phyloP scores from a whole-genome alignment of 768 basidiomycete species.

The Boletus speciosus region DNA sequence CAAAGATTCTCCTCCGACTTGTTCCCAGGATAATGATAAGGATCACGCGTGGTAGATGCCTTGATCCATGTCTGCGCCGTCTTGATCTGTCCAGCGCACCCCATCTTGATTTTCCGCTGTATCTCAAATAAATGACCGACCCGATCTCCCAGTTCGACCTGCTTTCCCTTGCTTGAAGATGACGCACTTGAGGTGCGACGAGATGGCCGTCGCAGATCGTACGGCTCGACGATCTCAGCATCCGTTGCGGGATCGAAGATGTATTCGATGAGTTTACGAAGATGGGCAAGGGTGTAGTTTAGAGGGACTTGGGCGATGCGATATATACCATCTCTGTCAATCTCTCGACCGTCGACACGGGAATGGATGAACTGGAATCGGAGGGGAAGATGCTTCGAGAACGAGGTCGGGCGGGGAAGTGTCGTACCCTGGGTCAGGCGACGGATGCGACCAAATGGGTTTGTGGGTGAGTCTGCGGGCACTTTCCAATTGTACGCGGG shows the following conservation, averaged over 20 bases:
- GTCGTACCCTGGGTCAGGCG: slow-evolving; percentile 36
- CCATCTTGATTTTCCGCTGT: slow-evolving; percentile 43
- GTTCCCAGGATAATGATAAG: slow-evolving; percentile 43
- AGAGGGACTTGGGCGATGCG: slow-evolving; percentile 67
- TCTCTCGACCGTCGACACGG: slow-evolving; percentile 20
- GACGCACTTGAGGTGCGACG: slow-evolving; percentile 24
- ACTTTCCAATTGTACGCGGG: slow-evolving; percentile 39
- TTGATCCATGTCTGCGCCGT: slow-evolving; percentile 45
- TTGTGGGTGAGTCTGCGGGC: slow-evolving; percentile 67
- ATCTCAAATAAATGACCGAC: slow-evolving; percentile 60
- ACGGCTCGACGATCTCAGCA: slow-evolving; percentile 20
- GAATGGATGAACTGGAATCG: slow-evolving; percentile 56
- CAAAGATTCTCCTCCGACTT: slow-evolving; percentile 32
- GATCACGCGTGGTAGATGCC: slow-evolving; percentile 52
- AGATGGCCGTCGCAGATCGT: slow-evolving; percentile 15
- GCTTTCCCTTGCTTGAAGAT: slow-evolving; percentile 21
- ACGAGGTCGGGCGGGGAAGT: slow-evolving; percentile 44
- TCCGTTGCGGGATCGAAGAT: slow-evolving; percentile 42
- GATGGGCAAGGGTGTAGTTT: slow-evolving; percentile 65
- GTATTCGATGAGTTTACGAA: slow-evolving; percentile 59
- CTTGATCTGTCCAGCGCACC: slow-evolving; percentile 54
- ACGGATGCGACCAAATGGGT: slow-evolving; percentile 62
- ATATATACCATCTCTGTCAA: slow-evolving; percentile 48
- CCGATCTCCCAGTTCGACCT: slow-evolving; percentile 7
- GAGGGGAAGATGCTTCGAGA: slow-evolving; percentile 58